phyloP scores from a whole-genome alignment of 2,329 filamentous ascomycete genomes.

The Sporothrix euskadiensis region DNA sequence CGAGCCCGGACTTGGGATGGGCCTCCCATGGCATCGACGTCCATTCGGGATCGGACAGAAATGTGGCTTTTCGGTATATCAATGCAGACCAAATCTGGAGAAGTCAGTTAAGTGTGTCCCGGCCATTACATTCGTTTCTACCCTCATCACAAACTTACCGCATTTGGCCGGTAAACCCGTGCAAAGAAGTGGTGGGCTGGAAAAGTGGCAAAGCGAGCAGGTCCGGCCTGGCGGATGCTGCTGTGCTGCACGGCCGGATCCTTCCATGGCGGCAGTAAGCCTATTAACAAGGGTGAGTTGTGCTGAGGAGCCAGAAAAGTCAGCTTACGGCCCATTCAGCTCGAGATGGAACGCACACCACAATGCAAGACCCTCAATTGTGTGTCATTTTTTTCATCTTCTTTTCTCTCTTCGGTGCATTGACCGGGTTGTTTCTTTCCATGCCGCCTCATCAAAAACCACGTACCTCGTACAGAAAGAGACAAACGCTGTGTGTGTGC shows the following conservation, averaged over 20 bases:
- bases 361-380: not conserved
- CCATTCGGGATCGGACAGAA: slow-evolving; percentile 56
- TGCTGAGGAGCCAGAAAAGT: slow-evolving; percentile 41
- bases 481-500: slow-evolving; percentile 46
- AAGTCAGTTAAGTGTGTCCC: not conserved
- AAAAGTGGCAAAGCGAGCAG: slow-evolving; percentile 51
- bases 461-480: slow-evolving; percentile 57
- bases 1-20: slow-evolving; percentile 54
- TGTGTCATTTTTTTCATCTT: not conserved
- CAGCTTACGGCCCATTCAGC: slow-evolving; percentile 6
- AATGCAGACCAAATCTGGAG: slow-evolving; percentile 50
- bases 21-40: slow-evolving; percentile 52
- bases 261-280: slow-evolving; percentile 43
- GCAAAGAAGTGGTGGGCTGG: slow-evolving; percentile 61
- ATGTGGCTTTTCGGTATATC: slow-evolving; percentile 52
- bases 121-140: not conserved
- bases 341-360: not conserved
- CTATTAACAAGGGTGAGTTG: slow-evolving; percentile 44
- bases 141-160: slow-evolving; percentile 45
- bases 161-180: slow-evolving; percentile 54
- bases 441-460: not conserved
- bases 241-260: slow-evolving; percentile 41
- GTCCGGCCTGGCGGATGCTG: slow-evolving; percentile 46
- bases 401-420: not conserved
- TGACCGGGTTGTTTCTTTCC: not conserved